These are phyloP conservation scores for Ceratocystis lukuohia DNA, from an alignment of 2,329 filamentous ascomycete species.

Conservation along the genomic window DNA sequence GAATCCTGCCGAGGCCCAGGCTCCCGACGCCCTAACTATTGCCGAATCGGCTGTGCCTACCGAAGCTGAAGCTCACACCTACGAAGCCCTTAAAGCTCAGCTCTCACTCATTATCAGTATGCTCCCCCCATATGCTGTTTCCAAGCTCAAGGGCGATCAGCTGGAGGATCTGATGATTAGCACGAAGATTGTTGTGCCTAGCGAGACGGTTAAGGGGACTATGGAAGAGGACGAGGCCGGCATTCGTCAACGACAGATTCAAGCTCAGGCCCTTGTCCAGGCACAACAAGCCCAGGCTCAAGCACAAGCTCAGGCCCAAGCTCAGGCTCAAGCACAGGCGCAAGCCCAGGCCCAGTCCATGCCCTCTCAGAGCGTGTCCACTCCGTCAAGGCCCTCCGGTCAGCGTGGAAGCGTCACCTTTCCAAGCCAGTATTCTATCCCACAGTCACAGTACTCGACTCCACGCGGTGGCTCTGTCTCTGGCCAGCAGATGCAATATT, in stretches of 20 bases:
- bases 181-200: conserved; percentile 60
- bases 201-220: conserved; percentile 59
- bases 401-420: conserved; percentile 29
- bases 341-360: conserved; percentile 11
- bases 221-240: conserved; percentile 71
- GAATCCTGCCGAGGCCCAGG: conserved; percentile 47
- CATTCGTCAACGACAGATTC: conserved; percentile 37
- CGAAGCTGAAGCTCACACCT: conserved; percentile 46
- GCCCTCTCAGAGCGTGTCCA: background rate
- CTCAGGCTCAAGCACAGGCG: background rate
- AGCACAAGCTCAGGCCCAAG: conserved; percentile 8
- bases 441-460: conserved; percentile 10
- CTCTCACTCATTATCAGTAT: conserved; percentile 59
- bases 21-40: conserved; percentile 54
- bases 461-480: conserved; percentile 12
- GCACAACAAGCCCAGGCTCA: conserved; percentile 23
- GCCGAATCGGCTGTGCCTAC: conserved; percentile 54
- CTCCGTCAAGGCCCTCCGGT: conserved; percentile 9
- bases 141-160: conserved; percentile 75
- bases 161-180: conserved; percentile 72
- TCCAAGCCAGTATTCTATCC: conserved; percentile 29
- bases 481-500: conserved; percentile 15
- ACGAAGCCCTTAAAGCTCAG: conserved; percentile 63
- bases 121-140: conserved; percentile 71
- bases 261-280: conserved; percentile 23